These are phyloP conservation scores for Cryptosporidium canis DNA, from an alignment of 169 alveolate species.

Conservation along the genomic window DNA sequence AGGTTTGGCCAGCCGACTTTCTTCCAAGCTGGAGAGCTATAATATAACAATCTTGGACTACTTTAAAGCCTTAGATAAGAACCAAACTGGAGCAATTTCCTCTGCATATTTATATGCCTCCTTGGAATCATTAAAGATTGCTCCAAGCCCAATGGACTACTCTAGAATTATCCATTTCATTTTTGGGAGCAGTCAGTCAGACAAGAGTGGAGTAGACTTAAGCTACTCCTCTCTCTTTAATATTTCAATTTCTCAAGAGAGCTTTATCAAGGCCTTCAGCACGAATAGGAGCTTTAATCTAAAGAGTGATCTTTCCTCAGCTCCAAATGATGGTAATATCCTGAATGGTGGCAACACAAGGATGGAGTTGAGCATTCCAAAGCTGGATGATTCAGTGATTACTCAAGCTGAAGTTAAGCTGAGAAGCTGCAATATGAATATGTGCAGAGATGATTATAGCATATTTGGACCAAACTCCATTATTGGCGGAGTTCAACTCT, in stretches of 20 bases:
- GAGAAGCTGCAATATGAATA: background rate
- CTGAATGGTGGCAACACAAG: too few relatives aligned
- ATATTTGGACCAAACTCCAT: background rate
- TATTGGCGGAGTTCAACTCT: background rate
- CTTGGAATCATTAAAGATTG: constrained; percentile 48
- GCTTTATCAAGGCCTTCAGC: constrained; percentile 19
- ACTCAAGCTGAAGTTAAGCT: constrained; percentile 16
- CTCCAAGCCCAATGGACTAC: constrained; percentile 55
- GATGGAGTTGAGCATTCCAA: background rate
- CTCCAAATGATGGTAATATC: background rate
- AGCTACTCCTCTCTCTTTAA: background rate
- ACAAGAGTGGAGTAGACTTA: background rate
- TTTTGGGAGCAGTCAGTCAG: background rate
- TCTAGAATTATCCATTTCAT: constrained; percentile 27
- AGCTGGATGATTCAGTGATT: constrained; percentile 8
- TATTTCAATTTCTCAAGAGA: constrained; percentile 26
- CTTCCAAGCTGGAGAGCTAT: background rate
- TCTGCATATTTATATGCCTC: constrained; percentile 37
- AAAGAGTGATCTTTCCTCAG: background rate
- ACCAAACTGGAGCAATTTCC: constrained; percentile 47
- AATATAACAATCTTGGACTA: constrained; percentile 43
- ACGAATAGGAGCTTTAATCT: background rate
- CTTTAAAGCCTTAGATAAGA: constrained; percentile 30
- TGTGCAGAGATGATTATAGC: background rate
- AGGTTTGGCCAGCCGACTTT: constrained; percentile 46